phyloP scores from a whole-genome alignment of 805 yeast genomes.

The Lipomyces oligophaga region DNA sequence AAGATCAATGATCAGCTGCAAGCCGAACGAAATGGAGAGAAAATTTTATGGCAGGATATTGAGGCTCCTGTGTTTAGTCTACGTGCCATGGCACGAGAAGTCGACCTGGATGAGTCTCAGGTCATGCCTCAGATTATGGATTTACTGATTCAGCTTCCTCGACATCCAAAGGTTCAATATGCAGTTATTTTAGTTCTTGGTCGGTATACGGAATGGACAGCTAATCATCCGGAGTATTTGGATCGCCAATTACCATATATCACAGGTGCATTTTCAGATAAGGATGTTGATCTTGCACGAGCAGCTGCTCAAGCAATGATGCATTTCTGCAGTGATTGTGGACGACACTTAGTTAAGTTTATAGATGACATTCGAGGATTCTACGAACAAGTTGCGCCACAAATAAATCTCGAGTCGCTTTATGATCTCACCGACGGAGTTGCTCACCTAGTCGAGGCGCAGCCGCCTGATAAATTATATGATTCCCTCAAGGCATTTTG shows the following conservation, averaged over 20 bases:
- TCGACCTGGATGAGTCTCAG: slow-evolving; percentile 58
- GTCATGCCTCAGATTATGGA: slow-evolving; percentile 76
- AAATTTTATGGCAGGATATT: slow-evolving; percentile 70
- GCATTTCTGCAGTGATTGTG: slow-evolving; percentile 91
- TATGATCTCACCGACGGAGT: slow-evolving; percentile 86
- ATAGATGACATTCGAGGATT: slow-evolving; percentile 72
- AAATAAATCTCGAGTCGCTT: slow-evolving; percentile 62
- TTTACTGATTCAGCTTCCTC: slow-evolving; percentile 65
- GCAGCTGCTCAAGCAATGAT: slow-evolving; percentile 93
- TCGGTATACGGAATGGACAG: slow-evolving; percentile 95
- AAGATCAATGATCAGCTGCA: slow-evolving; percentile 47
- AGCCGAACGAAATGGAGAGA: slow-evolving; percentile 38
- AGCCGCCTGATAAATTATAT: slow-evolving; percentile 48
- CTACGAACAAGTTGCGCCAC: slow-evolving; percentile 53
- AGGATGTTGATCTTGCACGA: slow-evolving; percentile 51
- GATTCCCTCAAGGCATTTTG: slow-evolving; percentile 60
- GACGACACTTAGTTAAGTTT: slow-evolving; percentile 53
- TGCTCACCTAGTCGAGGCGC: slow-evolving; percentile 71
- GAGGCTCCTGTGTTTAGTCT: slow-evolving; percentile 88
- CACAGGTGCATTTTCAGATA: slow-evolving; percentile 60
- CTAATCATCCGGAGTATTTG: slow-evolving; percentile 74
- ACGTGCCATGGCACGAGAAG: slow-evolving; percentile 93
- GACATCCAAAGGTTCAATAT: slow-evolving; percentile 80
- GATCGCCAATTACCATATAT: slow-evolving; percentile 83
- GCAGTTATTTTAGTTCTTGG: slow-evolving; percentile 92